These are phyloP conservation scores for Spizellomyces punctatus DNA, from an alignment of 192 early-diverging fungal genomes.

Conservation along the genomic window DNA sequence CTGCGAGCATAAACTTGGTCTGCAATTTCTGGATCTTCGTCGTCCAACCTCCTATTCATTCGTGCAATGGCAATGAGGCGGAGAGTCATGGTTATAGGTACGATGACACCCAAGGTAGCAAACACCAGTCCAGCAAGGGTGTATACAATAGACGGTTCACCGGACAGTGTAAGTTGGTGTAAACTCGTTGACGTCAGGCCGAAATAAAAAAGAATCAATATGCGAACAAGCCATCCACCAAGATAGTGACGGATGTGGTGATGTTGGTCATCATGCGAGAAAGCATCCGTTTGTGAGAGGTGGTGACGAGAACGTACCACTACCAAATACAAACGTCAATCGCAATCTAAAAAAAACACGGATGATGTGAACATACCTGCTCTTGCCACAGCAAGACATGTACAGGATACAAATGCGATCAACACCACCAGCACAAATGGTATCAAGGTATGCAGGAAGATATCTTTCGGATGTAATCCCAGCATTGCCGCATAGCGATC, in stretches of 20 bases:
- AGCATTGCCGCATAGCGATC: conserved; percentile 22
- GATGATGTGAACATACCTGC: background rate
- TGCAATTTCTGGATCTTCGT: conserved; percentile 14
- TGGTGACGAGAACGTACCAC: conserved; percentile 1
- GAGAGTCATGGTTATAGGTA: conserved; percentile 12
- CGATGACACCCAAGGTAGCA: conserved; percentile 2
- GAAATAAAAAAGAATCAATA: conserved; percentile 17
- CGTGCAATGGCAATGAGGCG: conserved; percentile 13
- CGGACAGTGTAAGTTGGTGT: conserved; percentile 14
- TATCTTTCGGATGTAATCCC: conserved; percentile 2
- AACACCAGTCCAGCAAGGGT: conserved; percentile 23
- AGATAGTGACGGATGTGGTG: conserved; percentile 24
- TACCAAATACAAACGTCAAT: background rate
- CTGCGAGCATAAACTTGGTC: conserved; percentile 20
- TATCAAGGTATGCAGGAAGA: conserved; percentile 27
- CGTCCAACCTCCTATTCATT: conserved; percentile 8
- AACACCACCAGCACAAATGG: conserved; percentile 6
- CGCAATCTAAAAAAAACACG: background rate
- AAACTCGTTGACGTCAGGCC: conserved; percentile 25
- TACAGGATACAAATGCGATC: background rate
- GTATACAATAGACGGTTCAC: conserved; percentile 9
- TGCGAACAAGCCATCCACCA: conserved; percentile 21
- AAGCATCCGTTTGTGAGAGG: too few species aligned
- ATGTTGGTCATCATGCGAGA: background rate
- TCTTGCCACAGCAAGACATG: background rate